These are phyloP conservation scores for Stellera chamaejasme DNA, from an alignment of 345 rosid species.

Conservation along the genomic window DNA sequence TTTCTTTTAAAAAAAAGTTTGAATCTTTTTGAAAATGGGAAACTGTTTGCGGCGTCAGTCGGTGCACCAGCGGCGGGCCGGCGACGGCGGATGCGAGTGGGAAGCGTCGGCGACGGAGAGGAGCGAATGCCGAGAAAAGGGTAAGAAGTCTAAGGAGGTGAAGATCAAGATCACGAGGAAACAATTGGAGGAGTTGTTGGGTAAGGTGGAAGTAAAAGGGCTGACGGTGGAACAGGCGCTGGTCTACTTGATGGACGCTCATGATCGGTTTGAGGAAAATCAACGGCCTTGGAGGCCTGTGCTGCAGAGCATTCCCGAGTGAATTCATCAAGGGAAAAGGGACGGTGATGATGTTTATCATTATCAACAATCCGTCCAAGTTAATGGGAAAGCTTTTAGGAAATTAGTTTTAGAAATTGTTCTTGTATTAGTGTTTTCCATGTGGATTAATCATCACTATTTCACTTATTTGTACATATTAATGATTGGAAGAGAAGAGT, in stretches of 20 bases:
- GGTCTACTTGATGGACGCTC: conserved; percentile 21
- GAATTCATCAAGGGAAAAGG: background rate
- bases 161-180: conserved; percentile 54
- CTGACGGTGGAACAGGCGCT: conserved; percentile 35
- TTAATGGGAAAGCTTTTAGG: too few species aligned
- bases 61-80: conserved; percentile 32
- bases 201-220: conserved; percentile 30
- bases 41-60: conserved; percentile 36
- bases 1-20: background rate
- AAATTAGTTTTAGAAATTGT: too few species aligned
- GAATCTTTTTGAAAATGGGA: conserved; percentile 24
- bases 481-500: too few species aligned
- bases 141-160: conserved; percentile 16
- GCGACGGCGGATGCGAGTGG: conserved; percentile 34
- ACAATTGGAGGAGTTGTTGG: conserved; percentile 43
- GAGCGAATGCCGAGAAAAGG: background rate
- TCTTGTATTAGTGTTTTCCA: too few species aligned
- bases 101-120: conserved; percentile 4
- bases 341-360: background rate
- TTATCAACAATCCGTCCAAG: too few species aligned
- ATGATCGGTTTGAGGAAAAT: conserved; percentile 15
- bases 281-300: conserved; percentile 53
- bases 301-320: conserved; percentile 58
- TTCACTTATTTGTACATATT: too few species aligned
- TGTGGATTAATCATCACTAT: too few species aligned